A percentile compares a stretch with the other conserved stretches of the same genome.
Evolutionary conservation across 768 basidiomycete genomes (phyloP).

Genomic region (Pleurotus tuoliensis): DNA sequence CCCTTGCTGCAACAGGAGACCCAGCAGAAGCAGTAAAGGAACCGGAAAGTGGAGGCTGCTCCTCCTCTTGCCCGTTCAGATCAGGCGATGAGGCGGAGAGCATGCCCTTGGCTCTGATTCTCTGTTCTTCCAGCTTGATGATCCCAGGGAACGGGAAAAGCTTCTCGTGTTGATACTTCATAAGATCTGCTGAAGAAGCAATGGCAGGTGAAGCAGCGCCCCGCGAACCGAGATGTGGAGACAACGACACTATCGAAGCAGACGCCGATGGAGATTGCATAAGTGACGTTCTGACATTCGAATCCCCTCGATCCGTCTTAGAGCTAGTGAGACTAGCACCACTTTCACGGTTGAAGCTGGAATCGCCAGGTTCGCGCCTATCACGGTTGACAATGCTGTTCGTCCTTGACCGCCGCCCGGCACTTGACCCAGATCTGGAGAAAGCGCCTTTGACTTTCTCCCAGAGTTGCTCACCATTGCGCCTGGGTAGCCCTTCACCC

Average conservation of each 20-base stretch:
- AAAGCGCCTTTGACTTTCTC: constrained; percentile 70
- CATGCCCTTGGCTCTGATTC: constrained; percentile 53
- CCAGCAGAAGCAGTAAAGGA: constrained; percentile 50
- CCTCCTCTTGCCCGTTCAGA: constrained; percentile 46
- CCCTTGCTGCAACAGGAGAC: constrained; percentile 48
- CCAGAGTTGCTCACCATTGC: constrained; percentile 62
- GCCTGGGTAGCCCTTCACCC: constrained; percentile 47
- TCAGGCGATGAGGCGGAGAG: constrained; percentile 44
- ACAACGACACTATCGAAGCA: constrained; percentile 63
- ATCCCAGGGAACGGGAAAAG: constrained; percentile 90
- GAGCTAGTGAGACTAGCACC: constrained; percentile 65
- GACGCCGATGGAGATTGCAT: constrained; percentile 67
- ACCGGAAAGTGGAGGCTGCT: constrained; percentile 34
- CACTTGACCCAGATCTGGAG: constrained; percentile 58
- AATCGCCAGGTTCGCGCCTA: constrained; percentile 65
- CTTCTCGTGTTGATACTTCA: constrained; percentile 74
- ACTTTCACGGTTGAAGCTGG: constrained; percentile 72
- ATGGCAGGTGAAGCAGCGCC: constrained; percentile 76
- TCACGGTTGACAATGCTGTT: constrained; percentile 72
- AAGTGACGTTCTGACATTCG: constrained; percentile 26
- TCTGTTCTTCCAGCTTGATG: constrained; percentile 71
- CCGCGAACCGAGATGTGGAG: constrained; percentile 50
- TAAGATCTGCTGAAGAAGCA: constrained; percentile 64
- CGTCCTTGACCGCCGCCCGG: constrained; percentile 73
- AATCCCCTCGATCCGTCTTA: constrained; percentile 52